phyloP scores from a whole-genome alignment of 345 rosid genomes.

The Geranium brycei region DNA sequence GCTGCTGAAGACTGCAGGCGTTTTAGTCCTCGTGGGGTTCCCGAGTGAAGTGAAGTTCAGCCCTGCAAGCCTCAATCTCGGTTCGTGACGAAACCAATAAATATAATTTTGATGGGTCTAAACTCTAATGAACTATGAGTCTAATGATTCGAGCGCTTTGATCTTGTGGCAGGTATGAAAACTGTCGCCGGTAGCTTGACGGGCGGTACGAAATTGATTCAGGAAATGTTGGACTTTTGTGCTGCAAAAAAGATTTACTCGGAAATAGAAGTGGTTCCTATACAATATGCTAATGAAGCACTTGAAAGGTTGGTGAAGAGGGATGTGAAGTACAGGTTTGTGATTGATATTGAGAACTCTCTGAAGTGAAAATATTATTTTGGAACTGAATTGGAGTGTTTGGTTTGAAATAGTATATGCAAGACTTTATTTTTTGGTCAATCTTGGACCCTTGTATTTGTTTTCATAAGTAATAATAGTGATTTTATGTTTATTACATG shows the following conservation, averaged over 20 bases:
- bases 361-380: conserved; percentile 27
- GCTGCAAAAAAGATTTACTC: conserved; percentile 64
- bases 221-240: conserved; percentile 75
- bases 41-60: conserved; percentile 23
- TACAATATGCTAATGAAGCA: conserved; percentile 49
- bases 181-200: conserved; percentile 48
- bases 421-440: too few relatives aligned
- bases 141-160: neutral
- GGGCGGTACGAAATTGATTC: conserved; percentile 55
- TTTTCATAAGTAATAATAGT: too few relatives aligned
- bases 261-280: conserved; percentile 51
- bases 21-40: conserved; percentile 22
- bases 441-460: too few relatives aligned
- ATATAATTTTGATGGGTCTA: neutral
- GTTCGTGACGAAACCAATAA: neutral
- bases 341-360: conserved; percentile 63
- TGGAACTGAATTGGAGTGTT: too few relatives aligned
- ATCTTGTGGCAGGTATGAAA: conserved; percentile 38
- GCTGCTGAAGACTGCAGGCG: conserved; percentile 26
- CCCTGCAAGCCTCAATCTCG: conserved; percentile 17
- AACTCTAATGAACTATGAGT: neutral
- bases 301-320: conserved; percentile 61
- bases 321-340: conserved; percentile 74
- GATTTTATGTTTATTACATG: too few relatives aligned
- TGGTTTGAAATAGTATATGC: too few relatives aligned